Conservation (phyloP, 305 asterid genomes). For the Fraxinus velutina region DNA sequence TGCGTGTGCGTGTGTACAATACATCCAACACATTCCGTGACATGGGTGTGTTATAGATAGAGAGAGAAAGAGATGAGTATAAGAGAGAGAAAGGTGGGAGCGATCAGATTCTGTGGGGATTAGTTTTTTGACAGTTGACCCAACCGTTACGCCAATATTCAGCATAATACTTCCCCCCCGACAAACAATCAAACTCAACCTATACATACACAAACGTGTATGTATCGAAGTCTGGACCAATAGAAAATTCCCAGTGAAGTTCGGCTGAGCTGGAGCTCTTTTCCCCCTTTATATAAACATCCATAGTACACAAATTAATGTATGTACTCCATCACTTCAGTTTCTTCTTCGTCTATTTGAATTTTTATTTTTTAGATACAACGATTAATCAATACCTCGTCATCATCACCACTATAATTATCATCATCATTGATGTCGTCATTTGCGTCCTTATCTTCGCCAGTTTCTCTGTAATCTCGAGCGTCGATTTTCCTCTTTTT, state of each 20-base stretch:
- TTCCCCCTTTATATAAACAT: not conserved
- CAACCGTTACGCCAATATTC: slow-evolving; percentile 45
- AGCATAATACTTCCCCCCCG: slow-evolving; percentile 29
- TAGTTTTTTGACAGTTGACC: slow-evolving; percentile 79
- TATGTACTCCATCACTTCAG: slow-evolving; percentile 23
- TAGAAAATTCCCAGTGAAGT: slow-evolving; percentile 29
- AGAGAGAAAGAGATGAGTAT: slow-evolving; percentile 28
- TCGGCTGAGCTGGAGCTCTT: slow-evolving; percentile 43
- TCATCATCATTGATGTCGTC: slow-evolving; percentile 41
- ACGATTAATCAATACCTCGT: slow-evolving; percentile 52
- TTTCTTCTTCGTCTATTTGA: slow-evolving; percentile 16
- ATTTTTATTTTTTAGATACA: slow-evolving; percentile 33
- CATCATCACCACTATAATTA: slow-evolving; percentile 47
- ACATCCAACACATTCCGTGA: slow-evolving; percentile 27
- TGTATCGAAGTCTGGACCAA: slow-evolving; percentile 35
- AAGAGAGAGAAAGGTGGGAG: slow-evolving; percentile 50
- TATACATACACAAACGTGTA: slow-evolving; percentile 23
- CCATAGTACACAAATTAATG: slow-evolving; percentile 21
- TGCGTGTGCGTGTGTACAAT: slow-evolving; percentile 38
- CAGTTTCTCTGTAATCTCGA: slow-evolving; percentile 26
- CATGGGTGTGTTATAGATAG: slow-evolving; percentile 19
- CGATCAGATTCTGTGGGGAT: slow-evolving; percentile 78
- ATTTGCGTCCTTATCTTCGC: slow-evolving; percentile 40
- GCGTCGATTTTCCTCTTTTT: slow-evolving; percentile 65
- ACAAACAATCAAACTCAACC: slow-evolving; percentile 26